Conservation (phyloP, 805 yeast genomes). For the Sungouiella thailandica region DNA sequence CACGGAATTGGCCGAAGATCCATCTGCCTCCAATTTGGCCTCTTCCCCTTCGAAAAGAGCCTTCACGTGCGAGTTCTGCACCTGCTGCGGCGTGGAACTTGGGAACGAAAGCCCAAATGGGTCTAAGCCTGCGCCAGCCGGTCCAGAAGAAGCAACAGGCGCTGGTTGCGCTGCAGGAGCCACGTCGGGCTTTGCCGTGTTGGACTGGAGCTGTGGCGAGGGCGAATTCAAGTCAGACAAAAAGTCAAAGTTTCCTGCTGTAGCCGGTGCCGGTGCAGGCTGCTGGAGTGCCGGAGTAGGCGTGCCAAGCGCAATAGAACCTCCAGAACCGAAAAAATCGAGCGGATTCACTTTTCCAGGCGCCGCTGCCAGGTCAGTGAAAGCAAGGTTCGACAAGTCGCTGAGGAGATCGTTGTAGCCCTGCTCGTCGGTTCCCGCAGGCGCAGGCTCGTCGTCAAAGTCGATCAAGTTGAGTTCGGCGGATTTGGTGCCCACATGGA, state of each 20-base stretch:
- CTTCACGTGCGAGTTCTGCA: slow-evolving; percentile 12
- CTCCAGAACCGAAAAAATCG: slow-evolving; percentile 48
- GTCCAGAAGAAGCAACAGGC: too few relatives aligned
- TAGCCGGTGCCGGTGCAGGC: slow-evolving; percentile 8
- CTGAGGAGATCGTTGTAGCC: slow-evolving; percentile 66
- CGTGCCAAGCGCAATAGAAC: slow-evolving; percentile 39
- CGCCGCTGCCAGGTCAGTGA: slow-evolving; percentile 30
- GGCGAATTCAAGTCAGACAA: slow-evolving; percentile 38
- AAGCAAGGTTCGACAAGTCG: slow-evolving; percentile 61
- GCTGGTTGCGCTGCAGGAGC: too few relatives aligned
- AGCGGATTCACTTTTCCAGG: slow-evolving; percentile 23
- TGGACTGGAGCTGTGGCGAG: slow-evolving; percentile 34
- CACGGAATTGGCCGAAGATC: slow-evolving; percentile 28
- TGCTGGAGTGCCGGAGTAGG: slow-evolving; percentile 12
- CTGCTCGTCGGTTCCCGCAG: slow-evolving; percentile 28
- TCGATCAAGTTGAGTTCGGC: slow-evolving; percentile 37
- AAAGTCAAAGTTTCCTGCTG: slow-evolving; percentile 19
- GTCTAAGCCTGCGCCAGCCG: slow-evolving; percentile 30
- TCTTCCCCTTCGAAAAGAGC: slow-evolving; percentile 31
- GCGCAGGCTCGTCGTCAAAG: slow-evolving; percentile 39
- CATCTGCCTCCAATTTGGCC: slow-evolving; percentile 46
- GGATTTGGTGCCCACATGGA: slow-evolving; percentile 29
- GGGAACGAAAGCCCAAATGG: slow-evolving; percentile 41
- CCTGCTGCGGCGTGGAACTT: slow-evolving; percentile 29
- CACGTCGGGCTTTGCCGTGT: too few relatives aligned